phyloP scores from a whole-genome alignment of 1,139 yeast genomes.

The Torulaspora globosa region DNA sequence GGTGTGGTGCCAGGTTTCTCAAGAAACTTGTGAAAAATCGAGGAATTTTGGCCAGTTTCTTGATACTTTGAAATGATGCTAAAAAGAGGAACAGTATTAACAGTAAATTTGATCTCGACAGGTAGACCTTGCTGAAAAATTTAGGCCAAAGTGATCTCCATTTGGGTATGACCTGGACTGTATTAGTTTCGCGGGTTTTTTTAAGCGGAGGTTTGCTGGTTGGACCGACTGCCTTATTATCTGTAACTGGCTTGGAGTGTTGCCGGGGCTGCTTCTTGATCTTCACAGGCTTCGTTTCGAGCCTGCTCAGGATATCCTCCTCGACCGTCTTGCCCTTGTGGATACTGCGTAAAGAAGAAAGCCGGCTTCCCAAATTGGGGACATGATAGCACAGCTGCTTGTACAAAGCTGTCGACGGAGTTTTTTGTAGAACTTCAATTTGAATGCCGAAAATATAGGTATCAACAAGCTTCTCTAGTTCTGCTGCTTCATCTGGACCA shows the following conservation, averaged over 20 bases:
- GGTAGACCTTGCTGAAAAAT: conserved; percentile 7
- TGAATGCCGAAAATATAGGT: conserved; percentile 22
- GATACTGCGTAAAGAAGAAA: conserved; percentile 2
- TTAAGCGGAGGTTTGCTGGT: neutral
- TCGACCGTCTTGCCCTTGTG: conserved; percentile 10
- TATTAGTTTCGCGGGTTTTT: neutral
- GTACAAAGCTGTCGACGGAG: conserved; percentile 16
- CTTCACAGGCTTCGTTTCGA: conserved; percentile 10
- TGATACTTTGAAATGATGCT: conserved; percentile 10
- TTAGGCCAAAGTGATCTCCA: conserved; percentile 8
- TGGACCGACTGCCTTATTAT: neutral
- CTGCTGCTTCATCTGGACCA: conserved; percentile 4
- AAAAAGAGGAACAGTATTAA: conserved; percentile 10
- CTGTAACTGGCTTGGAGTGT: neutral
- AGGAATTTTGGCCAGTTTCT: conserved; percentile 7
- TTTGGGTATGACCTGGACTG: conserved; percentile 3
- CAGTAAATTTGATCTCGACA: conserved; percentile 9
- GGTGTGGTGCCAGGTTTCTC: conserved; percentile 8
- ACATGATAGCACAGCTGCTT: conserved; percentile 16
- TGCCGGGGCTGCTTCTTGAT: conserved; percentile 4
- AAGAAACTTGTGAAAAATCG: neutral
- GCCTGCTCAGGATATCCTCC: conserved; percentile 8
- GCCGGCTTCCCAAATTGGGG: conserved; percentile 14
- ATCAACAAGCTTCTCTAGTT: conserved; percentile 20
- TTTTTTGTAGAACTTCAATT: conserved; percentile 13